Percentiles rank a stretch among this genome's conserved stretches.
Evolutionary conservation across 192 early-diverging fungal genomes (phyloP).

Genomic region (Backusella mclennaniae): DNA sequence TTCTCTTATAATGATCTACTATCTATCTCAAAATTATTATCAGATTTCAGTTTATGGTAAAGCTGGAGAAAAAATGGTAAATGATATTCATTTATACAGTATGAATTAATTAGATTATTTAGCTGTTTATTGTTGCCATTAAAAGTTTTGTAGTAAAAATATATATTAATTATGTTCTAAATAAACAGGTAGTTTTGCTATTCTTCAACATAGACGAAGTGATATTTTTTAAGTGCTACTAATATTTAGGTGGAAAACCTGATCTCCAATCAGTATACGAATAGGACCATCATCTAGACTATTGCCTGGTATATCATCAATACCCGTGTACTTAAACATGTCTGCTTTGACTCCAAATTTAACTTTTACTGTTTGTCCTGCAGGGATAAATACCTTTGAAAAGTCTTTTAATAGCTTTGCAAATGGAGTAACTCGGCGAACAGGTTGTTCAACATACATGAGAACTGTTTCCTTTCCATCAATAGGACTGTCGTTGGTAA

Average conservation of each 20-base stretch:
- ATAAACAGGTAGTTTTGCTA: not conserved
- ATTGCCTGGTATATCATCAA: constrained; percentile 10
- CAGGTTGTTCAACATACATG: constrained; percentile 56
- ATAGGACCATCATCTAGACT: constrained; percentile 15
- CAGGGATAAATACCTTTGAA: constrained; percentile 40
- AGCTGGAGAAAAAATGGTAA: too few species aligned
- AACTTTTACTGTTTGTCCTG: constrained; percentile 41
- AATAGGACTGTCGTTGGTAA: constrained; percentile 45
- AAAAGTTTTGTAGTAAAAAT: not conserved
- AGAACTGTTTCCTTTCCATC: constrained; percentile 55
- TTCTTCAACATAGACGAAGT: not conserved
- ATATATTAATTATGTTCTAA: not conserved
- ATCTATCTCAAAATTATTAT: too few species aligned
- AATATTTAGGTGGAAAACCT: not conserved
- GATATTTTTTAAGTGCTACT: not conserved
- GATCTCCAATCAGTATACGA: not conserved
- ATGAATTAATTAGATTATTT: not conserved
- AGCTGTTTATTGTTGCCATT: not conserved
- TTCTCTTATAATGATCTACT: too few species aligned
- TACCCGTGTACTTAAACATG: constrained; percentile 22
- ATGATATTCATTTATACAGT: too few species aligned
- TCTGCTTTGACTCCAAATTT: constrained; percentile 40
- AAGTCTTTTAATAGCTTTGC: constrained; percentile 54
- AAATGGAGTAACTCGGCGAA: constrained; percentile 50
- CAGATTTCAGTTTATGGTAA: too few species aligned